A percentile compares a stretch with the other conserved stretches of the same genome.
phyloP scores from a whole-genome alignment of 2,329 filamentous ascomycete genomes.

The Diplodia mutila region DNA sequence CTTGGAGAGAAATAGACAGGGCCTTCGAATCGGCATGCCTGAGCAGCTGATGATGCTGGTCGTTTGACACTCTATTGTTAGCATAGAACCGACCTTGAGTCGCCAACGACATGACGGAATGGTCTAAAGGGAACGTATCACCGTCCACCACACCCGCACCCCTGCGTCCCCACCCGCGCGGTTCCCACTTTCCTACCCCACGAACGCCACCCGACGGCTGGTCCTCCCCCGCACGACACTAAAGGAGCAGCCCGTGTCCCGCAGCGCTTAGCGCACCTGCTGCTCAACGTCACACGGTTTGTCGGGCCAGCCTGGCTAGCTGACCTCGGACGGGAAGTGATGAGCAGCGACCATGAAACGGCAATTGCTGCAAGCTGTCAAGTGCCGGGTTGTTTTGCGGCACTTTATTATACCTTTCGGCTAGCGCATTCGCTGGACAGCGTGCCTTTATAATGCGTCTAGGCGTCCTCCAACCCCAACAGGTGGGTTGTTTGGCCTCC shows the following conservation, averaged over 20 bases:
- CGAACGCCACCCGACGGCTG: neutral
- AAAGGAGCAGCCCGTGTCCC: neutral
- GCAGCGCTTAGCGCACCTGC: neutral
- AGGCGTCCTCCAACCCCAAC: neutral
- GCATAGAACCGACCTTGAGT: no score
- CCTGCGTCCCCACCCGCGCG: neutral
- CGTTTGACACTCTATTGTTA: no score
- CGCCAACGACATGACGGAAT: neutral
- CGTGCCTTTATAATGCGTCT: neutral
- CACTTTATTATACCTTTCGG: neutral
- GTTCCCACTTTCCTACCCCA: neutral
- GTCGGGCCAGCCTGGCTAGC: neutral
- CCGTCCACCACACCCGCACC: neutral
- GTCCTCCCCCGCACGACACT: neutral
- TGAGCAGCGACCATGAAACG: neutral
- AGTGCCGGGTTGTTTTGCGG: conserved; percentile 8
- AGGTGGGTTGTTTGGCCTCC: neutral
- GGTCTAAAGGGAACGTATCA: neutral
- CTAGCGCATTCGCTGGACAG: no score
- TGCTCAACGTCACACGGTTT: neutral
- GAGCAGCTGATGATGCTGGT: no score
- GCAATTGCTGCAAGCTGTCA: conserved; percentile 10
- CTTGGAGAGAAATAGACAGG: no score
- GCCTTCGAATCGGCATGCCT: no score
- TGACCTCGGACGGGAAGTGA: conserved; percentile 5